phyloP scores from a whole-genome alignment of 2,329 filamentous ascomycete species.

The Cercospora zeina region DNA sequence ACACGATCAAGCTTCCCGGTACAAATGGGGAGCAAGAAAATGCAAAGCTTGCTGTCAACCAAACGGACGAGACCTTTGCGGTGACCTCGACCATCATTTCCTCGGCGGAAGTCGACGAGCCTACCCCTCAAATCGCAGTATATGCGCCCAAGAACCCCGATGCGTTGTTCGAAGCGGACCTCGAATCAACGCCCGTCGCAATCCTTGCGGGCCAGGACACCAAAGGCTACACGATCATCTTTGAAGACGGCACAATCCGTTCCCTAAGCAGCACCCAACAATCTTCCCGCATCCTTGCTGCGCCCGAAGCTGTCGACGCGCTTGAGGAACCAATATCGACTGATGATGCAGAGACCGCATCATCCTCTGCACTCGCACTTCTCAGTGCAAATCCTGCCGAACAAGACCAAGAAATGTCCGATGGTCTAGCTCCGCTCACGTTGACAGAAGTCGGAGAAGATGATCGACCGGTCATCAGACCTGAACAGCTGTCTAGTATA shows the following conservation, averaged over 20 bases:
- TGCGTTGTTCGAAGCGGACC: slow-evolving; percentile 52
- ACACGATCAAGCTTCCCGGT: slow-evolving; percentile 60
- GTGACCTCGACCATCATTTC: slow-evolving; percentile 24
- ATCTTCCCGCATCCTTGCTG: slow-evolving; percentile 9
- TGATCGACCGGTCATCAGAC: slow-evolving; percentile 62
- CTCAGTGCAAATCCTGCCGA: slow-evolving; percentile 13
- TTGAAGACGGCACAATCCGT: slow-evolving; percentile 72
- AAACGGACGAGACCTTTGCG: slow-evolving; percentile 51
- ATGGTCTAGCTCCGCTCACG: slow-evolving; percentile 19
- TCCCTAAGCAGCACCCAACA: slow-evolving; percentile 36
- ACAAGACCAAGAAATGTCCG: slow-evolving; percentile 22
- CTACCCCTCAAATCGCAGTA: slow-evolving; percentile 50
- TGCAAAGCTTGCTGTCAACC: slow-evolving; percentile 65
- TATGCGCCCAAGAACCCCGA: slow-evolving; percentile 64
- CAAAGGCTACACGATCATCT: slow-evolving; percentile 73
- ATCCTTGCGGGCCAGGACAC: slow-evolving; percentile 64
- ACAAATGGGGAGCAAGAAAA: slow-evolving; percentile 32
- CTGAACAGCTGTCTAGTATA: slow-evolving; percentile 67
- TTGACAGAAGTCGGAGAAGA: slow-evolving; percentile 47
- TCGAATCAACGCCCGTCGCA: slow-evolving; percentile 56
- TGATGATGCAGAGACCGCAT: slow-evolving; percentile 13
- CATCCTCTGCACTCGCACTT: slow-evolving; percentile 15
- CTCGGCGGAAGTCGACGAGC: slow-evolving; percentile 16
- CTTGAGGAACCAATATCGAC: neutral
- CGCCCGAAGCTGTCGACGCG: neutral